Evolutionary conservation across 495 filamentous ascomycete species (phyloP).

Genomic region (Xylaria venustula): DNA sequence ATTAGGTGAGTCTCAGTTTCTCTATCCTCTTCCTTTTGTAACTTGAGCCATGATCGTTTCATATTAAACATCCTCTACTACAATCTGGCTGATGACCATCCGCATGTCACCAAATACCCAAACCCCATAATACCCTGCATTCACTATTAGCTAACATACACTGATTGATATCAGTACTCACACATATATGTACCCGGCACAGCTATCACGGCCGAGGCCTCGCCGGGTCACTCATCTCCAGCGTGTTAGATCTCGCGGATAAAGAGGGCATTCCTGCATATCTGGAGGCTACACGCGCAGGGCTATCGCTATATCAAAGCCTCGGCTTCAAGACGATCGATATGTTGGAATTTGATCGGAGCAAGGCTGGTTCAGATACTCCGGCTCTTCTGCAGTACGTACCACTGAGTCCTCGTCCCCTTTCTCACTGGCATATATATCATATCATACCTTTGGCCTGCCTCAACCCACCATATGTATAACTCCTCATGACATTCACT

Average conservation of each 20-base stretch:
- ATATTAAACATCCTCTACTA: too few species aligned
- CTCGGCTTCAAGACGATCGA: conserved; percentile 38
- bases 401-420: neutral
- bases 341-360: conserved; percentile 18
- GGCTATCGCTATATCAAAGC: conserved; percentile 39
- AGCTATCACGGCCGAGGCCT: conserved; percentile 43
- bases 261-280: conserved; percentile 38
- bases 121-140: too few species aligned
- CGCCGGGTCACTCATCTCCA: conserved; percentile 35
- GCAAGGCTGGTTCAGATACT: conserved; percentile 3
- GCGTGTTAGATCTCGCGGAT: conserved; percentile 36
- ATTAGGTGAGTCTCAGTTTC: conserved; percentile 16
- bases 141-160: neutral
- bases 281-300: conserved; percentile 43
- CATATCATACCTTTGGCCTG: neutral
- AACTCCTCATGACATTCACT: neutral
- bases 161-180: conserved; percentile 27
- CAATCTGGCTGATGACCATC: too few species aligned
- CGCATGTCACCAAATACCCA: too few species aligned
- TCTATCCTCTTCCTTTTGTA: neutral
- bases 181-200: conserved; percentile 41
- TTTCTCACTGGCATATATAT: neutral
- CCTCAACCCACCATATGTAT: neutral
- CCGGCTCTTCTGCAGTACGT: neutral
- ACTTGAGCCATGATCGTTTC: too few species aligned